A percentile compares a stretch with the other conserved stretches of the same genome.
Evolutionary conservation across 2,329 filamentous ascomycete species (phyloP).

Genomic region (Rhynchosporium graminicola): DNA sequence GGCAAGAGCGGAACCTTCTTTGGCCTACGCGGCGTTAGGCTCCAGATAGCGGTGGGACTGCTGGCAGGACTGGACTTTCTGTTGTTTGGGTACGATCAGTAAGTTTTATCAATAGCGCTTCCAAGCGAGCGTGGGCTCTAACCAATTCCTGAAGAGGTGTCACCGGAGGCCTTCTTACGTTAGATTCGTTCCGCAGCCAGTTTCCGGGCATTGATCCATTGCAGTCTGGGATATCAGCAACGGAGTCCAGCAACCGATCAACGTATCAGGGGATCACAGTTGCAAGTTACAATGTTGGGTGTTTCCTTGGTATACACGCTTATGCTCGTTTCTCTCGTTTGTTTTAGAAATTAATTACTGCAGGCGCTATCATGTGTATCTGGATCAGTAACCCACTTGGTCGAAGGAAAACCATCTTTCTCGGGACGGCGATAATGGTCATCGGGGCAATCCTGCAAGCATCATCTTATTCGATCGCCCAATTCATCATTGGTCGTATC

Average conservation of each 20-base stretch:
- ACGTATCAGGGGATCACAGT: slow-evolving; percentile 51
- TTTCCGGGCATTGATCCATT: slow-evolving; percentile 54
- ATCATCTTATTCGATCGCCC: slow-evolving; percentile 48
- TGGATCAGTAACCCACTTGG: slow-evolving; percentile 58
- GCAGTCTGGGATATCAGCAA: slow-evolving; percentile 29
- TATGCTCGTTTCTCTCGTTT: too few species aligned
- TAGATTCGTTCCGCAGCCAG: slow-evolving; percentile 49
- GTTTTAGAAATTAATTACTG: too few species aligned
- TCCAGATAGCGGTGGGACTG: slow-evolving; percentile 69
- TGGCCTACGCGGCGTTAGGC: slow-evolving; percentile 63
- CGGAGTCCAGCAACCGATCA: too few species aligned
- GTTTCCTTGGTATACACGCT: slow-evolving; percentile 44
- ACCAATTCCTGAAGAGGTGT: slow-evolving; percentile 40
- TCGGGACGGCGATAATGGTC: slow-evolving; percentile 59
- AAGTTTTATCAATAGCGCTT: neutral
- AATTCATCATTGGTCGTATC: slow-evolving; percentile 55
- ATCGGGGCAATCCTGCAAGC: slow-evolving; percentile 52
- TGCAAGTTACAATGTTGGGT: slow-evolving; percentile 60
- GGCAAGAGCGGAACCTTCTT: slow-evolving; percentile 50
- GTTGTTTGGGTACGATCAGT: slow-evolving; percentile 53
- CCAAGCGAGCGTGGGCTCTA: neutral
- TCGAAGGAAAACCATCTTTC: slow-evolving; percentile 56
- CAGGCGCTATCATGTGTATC: slow-evolving; percentile 48
- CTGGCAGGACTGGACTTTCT: slow-evolving; percentile 74
- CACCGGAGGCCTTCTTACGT: slow-evolving; percentile 49